Evolutionary conservation across 441 rosid genomes (phyloP), one percentile per base, ranked within the genome.

Genomic region (Breynia disticha): DNA sequence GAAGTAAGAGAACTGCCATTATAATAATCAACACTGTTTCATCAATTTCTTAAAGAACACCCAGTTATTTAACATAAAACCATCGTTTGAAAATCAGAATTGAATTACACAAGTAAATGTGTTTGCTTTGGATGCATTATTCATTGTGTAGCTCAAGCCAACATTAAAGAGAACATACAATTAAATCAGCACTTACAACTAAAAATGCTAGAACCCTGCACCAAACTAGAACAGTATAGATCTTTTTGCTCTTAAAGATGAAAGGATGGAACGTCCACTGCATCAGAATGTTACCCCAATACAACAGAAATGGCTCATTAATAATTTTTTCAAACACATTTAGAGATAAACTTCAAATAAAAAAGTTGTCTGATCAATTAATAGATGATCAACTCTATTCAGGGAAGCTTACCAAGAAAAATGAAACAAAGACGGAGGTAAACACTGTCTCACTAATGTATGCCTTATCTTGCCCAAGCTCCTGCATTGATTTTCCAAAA

Each of bases 231-330:
- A 94, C 99, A 5, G 97, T 94, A 78, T 94, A 94, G 83, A 94
- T 79, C 79, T 71, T 90, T 77, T 85, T 94, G 84, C 77, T 79
- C 81, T 94, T 89, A 71, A 86, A 67, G 74, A 87, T 68, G 79
- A 93, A 93, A 59, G 99, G 99, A 77, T 93, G 96, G 74, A 89
- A 89, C 46, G 94, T 89, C 99, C 99, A 93, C 99, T 93, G 90
- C 74, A 78, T 73, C 17, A 62, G 21, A 63, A 52, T 5, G 55
- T 13, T 24, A 19, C 15, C 19, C 55, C 35, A 45, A 19, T 46
- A 46, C 3, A 5, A 46, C 4, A 7, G 32, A 7, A 24, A 24
- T 2, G 7, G 32, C 7, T 3, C 32, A 24, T 24, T 24, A 24
- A 24, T 24, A 24, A 39, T 39, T 39, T 39, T 39, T 10, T 14